These are phyloP conservation scores for Adiantum capillusveneris DNA, from an alignment of 75 land plant species.

Conservation along the genomic window DNA sequence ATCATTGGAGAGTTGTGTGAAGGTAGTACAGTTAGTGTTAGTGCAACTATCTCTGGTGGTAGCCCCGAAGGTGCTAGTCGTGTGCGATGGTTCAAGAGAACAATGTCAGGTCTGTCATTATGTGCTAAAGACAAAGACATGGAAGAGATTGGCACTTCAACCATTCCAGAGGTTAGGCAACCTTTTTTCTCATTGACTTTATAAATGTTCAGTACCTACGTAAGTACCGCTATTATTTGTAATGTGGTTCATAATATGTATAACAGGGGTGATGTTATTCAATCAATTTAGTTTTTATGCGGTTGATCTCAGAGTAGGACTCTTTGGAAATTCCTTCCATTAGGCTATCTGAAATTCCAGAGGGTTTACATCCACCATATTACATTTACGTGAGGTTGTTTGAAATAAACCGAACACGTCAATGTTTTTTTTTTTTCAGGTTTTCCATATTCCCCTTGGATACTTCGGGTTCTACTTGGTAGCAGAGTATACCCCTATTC, in stretches of 20 bases:
- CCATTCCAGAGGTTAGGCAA: conserved; percentile 20
- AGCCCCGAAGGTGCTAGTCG: conserved; percentile 25
- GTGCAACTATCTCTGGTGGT: conserved; percentile 20
- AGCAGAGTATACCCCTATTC: conserved; percentile 30
- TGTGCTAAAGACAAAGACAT: neutral
- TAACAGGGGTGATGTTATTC: no score
- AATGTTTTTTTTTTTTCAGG: conserved; percentile 9
- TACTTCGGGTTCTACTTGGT: conserved; percentile 24
- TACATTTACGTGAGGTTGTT: no score
- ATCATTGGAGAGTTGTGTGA: conserved; percentile 29
- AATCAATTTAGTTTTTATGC: no score
- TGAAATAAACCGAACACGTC: no score
- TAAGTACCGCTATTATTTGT: no score
- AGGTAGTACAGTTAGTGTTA: conserved; percentile 18
- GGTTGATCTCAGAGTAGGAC: no score
- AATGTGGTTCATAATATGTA: no score
- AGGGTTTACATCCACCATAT: no score
- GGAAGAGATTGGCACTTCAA: conserved; percentile 27
- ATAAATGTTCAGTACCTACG: no score
- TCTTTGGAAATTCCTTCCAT: no score
- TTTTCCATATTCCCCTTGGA: conserved; percentile 25
- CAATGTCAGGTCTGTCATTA: neutral
- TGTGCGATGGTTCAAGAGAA: conserved; percentile 16
- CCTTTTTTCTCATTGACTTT: no score
- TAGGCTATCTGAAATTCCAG: no score